Evolutionary conservation across 306 rosid species (phyloP), one percentile per base, ranked within the genome.

Genomic region (Bauhinia variegata): DNA sequence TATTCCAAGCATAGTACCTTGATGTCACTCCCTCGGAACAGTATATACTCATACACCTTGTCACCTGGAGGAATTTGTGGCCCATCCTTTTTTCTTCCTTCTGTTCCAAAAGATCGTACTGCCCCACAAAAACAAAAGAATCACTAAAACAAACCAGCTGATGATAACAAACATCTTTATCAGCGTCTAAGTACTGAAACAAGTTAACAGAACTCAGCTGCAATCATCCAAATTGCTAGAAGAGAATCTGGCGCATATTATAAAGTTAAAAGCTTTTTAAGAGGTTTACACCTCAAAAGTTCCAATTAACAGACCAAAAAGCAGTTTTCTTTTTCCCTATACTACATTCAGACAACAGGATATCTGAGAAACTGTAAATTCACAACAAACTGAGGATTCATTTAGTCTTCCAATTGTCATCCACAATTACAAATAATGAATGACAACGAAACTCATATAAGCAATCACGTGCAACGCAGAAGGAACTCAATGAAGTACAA

Each of bases 61-160:
- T 89, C 98, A 31, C 93, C 80, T 3, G 96, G 88, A 19, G 89
- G 93, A 70, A 93, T 79, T 77, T 89, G 97, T 13, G 68, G 91
- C 47, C 98, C 98, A 65, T 93, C 98, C 65, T 87, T 88, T 74
- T 93, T 93, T 73, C 98, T 83, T 63, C 98, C 98, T 80, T 93
- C 98, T 8, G 98, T 89, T 67, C 98, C 98, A 65, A 89, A 93
- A 43, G 98, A 93, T n/a, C 95, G 85, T 41, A 93, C 98, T 92
- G 86, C 79, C 78, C 67, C 54, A 69, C n/a, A 56, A 78, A 79
- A 69, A 17, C 4, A 38, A 33, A 60, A 53, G 63, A 16, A 61
- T 74, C 56, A 80, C 33, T 30, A 72, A 18, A 41, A 31, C 41
- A 57, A 59, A 23, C 54, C 34, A 57, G 14, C 47, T 11, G 2